phyloP scores from a whole-genome alignment of 805 yeast genomes.

The Metschnikowia shivogae region DNA sequence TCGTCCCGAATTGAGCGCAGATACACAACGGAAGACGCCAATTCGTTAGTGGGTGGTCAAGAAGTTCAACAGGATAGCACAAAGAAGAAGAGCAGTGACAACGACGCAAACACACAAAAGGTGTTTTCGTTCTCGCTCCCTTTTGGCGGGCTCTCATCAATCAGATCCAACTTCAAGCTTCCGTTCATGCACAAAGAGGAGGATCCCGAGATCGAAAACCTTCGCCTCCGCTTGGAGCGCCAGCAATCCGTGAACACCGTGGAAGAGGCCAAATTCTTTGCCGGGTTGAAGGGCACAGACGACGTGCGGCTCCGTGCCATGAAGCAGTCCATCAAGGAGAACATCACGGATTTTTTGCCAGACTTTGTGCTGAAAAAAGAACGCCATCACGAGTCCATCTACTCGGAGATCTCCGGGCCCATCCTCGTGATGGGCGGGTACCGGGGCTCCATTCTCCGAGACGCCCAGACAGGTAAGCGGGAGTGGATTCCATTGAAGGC shows the following conservation, averaged over 20 bases:
- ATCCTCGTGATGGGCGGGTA: slow-evolving; percentile 83
- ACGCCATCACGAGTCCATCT: slow-evolving; percentile 40
- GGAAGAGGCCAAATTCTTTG: slow-evolving; percentile 60
- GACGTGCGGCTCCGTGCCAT: slow-evolving; percentile 70
- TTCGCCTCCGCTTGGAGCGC: slow-evolving; percentile 42
- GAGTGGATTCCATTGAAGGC: slow-evolving; percentile 89
- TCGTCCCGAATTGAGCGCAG: slow-evolving; percentile 9
- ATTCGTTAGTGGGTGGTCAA: slow-evolving; percentile 49
- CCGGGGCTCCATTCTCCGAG: slow-evolving; percentile 76
- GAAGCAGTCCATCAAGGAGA: slow-evolving; percentile 54
- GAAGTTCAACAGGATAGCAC: not conserved
- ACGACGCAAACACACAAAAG: slow-evolving; percentile 23
- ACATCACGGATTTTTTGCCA: slow-evolving; percentile 40
- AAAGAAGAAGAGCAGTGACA: not conserved
- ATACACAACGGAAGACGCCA: slow-evolving; percentile 32
- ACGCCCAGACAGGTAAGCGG: slow-evolving; percentile 55
- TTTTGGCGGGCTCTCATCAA: slow-evolving; percentile 43
- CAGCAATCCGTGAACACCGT: slow-evolving; percentile 56
- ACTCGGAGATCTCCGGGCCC: slow-evolving; percentile 68
- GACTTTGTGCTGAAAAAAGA: slow-evolving; percentile 26
- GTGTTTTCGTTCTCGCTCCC: slow-evolving; percentile 59
- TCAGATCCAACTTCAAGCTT: slow-evolving; percentile 21
- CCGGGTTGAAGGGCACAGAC: slow-evolving; percentile 53
- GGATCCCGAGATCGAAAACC: slow-evolving; percentile 21
- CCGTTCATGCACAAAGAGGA: slow-evolving; percentile 19